Percentiles rank a stretch among this genome's conserved stretches.
Evolutionary conservation across 2,329 filamentous ascomycete species (phyloP).

Genomic region (Phialocephala subalpina): DNA sequence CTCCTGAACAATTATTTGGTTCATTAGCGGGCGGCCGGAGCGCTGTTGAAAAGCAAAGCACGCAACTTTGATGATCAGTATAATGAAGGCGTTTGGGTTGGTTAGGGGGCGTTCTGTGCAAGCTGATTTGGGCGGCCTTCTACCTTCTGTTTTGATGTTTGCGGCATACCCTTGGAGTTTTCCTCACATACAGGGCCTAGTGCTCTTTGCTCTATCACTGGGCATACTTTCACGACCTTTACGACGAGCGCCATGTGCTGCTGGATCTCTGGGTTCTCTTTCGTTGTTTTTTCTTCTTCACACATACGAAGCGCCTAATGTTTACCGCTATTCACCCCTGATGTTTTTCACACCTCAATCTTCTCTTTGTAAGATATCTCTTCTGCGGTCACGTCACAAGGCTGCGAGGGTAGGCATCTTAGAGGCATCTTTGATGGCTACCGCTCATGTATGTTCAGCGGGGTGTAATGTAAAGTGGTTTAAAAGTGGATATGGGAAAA

Average conservation of each 20-base stretch:
- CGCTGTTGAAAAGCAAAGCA: constrained; percentile 40
- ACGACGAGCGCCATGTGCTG: constrained; percentile 31
- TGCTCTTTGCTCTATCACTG: constrained; percentile 22
- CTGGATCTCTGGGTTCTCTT: constrained; percentile 31
- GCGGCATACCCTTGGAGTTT: constrained; percentile 38
- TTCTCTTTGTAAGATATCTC: constrained; percentile 42
- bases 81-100: constrained; percentile 39
- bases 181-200: constrained; percentile 31
- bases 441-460: constrained; percentile 8
- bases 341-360: constrained; percentile 30
- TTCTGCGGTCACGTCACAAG: constrained; percentile 38
- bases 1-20: constrained; percentile 60
- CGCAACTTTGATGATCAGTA: constrained; percentile 39
- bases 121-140: constrained; percentile 31
- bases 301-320: constrained; percentile 37
- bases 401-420: constrained; percentile 27
- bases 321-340: constrained; percentile 39
- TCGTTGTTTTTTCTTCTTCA: constrained; percentile 27
- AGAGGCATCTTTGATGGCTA: neutral
- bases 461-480: constrained; percentile 14
- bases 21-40: constrained; percentile 42
- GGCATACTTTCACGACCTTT: constrained; percentile 33
- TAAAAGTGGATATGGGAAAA: neutral
- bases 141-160: constrained; percentile 35
- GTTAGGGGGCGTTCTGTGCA: constrained; percentile 43